phyloP scores from a whole-genome alignment of 306 rosid genomes.

The Nissolia schottii region DNA sequence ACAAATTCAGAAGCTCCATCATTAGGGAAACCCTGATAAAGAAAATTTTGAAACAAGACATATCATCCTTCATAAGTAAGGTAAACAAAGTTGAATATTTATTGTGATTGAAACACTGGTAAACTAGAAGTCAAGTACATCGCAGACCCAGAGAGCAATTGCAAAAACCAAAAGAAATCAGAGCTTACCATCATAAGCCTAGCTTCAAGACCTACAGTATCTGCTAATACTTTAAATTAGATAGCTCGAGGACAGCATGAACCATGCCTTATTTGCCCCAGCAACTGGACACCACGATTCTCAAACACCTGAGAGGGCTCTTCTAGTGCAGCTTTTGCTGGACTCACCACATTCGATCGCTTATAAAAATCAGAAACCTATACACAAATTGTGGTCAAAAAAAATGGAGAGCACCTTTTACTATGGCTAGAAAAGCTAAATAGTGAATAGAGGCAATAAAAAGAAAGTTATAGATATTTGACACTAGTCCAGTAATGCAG shows the following conservation, averaged over 20 bases:
- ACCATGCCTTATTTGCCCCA: slow-evolving; percentile 91
- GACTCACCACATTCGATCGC: slow-evolving; percentile 73
- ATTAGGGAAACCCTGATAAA: slow-evolving; percentile 79
- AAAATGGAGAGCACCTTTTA: background rate
- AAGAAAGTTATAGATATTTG: slow-evolving; percentile 3
- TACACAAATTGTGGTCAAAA: slow-evolving; percentile 19
- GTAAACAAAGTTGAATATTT: slow-evolving; percentile 16
- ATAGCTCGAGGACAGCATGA: slow-evolving; percentile 96
- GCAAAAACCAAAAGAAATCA: slow-evolving; percentile 15
- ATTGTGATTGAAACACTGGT: background rate
- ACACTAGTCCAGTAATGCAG: too few species aligned
- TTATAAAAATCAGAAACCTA: slow-evolving; percentile 94
- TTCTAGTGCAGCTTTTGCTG: slow-evolving; percentile 80
- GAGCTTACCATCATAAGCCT: slow-evolving; percentile 79
- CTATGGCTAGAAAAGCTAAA: background rate
- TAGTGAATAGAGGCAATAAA: background rate
- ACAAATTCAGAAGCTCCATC: slow-evolving; percentile 75
- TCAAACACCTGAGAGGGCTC: slow-evolving; percentile 81
- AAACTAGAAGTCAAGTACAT: background rate
- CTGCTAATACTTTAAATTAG: slow-evolving; percentile 92
- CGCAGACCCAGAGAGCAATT: too few species aligned
- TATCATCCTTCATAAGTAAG: slow-evolving; percentile 16
- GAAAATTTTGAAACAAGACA: slow-evolving; percentile 17
- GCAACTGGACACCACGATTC: slow-evolving; percentile 70
- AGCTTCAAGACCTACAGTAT: slow-evolving; percentile 90